Evolutionary conservation across 164 flowering plant species (phyloP).

Genomic region (Amborella trichopoda): DNA sequence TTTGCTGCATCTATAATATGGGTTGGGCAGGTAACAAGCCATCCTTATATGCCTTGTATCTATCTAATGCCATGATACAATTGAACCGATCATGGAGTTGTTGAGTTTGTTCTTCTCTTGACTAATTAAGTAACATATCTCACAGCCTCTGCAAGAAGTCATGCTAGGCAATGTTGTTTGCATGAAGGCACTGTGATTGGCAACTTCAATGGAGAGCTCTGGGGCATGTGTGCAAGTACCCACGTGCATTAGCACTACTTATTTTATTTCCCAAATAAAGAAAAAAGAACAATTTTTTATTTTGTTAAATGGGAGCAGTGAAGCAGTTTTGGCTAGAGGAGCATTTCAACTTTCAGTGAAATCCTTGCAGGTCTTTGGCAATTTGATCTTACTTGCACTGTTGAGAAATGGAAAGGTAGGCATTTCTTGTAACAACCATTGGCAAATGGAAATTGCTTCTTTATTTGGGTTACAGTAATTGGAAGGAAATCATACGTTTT

Average conservation of each 20-base stretch:
- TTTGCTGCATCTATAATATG: constrained; percentile 90
- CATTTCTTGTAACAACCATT: no score
- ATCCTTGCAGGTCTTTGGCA: constrained; percentile 64
- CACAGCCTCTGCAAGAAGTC: constrained; percentile 70
- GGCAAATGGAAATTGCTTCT: no score
- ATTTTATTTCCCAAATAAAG: no score
- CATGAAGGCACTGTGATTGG: constrained; percentile 90
- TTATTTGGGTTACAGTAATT: no score
- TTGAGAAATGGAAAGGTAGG: constrained; percentile 53
- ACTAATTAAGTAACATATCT: constrained; percentile 76
- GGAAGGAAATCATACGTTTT: no score
- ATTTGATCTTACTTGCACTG: constrained; percentile 59
- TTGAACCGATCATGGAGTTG: no score
- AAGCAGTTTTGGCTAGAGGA: no score
- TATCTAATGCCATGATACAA: no score
- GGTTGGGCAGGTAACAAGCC: constrained; percentile 77
- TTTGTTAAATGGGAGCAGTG: no score
- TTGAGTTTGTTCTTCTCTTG: constrained; percentile 2
- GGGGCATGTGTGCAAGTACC: constrained; percentile 78
- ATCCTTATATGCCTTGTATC: no score
- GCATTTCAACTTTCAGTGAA: background rate
- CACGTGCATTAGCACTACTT: constrained; percentile 77
- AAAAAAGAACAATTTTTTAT: no score
- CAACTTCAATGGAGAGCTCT: constrained; percentile 83
- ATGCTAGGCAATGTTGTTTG: constrained; percentile 46